Conservation (phyloP, 2,329 filamentous ascomycete genomes). For the Arachnomyces sp. region DNA sequence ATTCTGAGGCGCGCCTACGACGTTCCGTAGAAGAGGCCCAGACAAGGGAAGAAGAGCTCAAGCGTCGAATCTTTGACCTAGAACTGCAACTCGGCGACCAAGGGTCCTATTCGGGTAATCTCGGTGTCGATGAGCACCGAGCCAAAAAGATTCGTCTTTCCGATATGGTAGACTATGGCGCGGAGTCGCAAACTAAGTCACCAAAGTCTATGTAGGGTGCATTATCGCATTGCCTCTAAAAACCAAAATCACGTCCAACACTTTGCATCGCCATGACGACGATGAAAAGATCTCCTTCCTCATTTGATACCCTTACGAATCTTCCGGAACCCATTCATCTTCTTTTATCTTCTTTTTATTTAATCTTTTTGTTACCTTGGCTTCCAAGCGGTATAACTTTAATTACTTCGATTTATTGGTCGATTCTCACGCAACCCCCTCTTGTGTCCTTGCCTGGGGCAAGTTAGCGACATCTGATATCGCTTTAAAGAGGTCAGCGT, state of each 20-base stretch:
- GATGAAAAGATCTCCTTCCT: neutral
- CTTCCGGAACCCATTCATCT: neutral
- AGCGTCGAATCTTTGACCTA: slow-evolving; percentile 71
- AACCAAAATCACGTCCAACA: neutral
- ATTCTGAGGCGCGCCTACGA: slow-evolving; percentile 49
- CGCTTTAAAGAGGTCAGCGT: too few species aligned
- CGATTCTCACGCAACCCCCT: too few species aligned
- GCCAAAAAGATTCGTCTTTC: slow-evolving; percentile 52
- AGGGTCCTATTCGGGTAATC: slow-evolving; percentile 12
- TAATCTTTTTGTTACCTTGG: too few species aligned
- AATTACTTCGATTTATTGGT: too few species aligned
- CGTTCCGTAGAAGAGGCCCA: slow-evolving; percentile 68
- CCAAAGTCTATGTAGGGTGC: slow-evolving; percentile 24
- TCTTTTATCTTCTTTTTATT: too few species aligned
- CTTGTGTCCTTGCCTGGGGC: too few species aligned
- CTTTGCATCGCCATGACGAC: neutral
- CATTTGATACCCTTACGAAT: slow-evolving; percentile 8
- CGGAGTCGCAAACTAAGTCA: slow-evolving; percentile 25
- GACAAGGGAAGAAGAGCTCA: slow-evolving; percentile 70
- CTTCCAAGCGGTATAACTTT: too few species aligned
- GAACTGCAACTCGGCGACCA: slow-evolving; percentile 47
- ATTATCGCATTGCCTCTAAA: neutral
- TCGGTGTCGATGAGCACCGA: slow-evolving; percentile 37
- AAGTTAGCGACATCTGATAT: too few species aligned
- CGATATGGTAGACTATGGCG: slow-evolving; percentile 44